phyloP scores from a whole-genome alignment of 2,329 filamentous ascomycete species.

The Aurifilum marmelostoma region DNA sequence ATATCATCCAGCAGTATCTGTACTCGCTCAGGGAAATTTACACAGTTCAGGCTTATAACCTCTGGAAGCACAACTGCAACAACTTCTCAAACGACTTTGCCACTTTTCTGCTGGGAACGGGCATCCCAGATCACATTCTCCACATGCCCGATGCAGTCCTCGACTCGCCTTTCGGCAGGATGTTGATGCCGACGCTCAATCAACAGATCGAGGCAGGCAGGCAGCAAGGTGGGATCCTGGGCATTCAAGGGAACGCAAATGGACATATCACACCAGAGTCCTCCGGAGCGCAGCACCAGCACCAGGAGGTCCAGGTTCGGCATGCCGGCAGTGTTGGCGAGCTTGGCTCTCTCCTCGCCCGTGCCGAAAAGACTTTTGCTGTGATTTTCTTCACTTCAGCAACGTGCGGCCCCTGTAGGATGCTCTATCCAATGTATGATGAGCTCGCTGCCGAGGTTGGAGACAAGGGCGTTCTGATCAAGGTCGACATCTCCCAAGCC shows the following conservation, averaged over 20 bases:
- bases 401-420: slow-evolving; percentile 82
- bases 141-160: slow-evolving; percentile 85
- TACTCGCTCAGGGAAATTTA: slow-evolving; percentile 83
- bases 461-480: slow-evolving; percentile 72
- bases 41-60: slow-evolving; percentile 81
- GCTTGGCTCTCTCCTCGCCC: slow-evolving; percentile 62
- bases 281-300: slow-evolving; percentile 31
- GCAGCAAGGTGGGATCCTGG: slow-evolving; percentile 52
- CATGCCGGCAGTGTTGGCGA: slow-evolving; percentile 62
- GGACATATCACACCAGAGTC: slow-evolving; percentile 31
- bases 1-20: slow-evolving; percentile 84
- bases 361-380: slow-evolving; percentile 69
- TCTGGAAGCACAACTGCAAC: slow-evolving; percentile 94
- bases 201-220: slow-evolving; percentile 55
- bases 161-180: slow-evolving; percentile 83
- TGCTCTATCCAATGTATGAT: slow-evolving; percentile 81
- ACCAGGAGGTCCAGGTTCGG: slow-evolving; percentile 56
- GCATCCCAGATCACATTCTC: slow-evolving; percentile 85
- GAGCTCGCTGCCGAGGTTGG: slow-evolving; percentile 75
- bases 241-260: slow-evolving; percentile 49
- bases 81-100: slow-evolving; percentile 94
- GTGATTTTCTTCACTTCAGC: slow-evolving; percentile 92
- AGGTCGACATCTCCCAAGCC: slow-evolving; percentile 75
- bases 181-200: slow-evolving; percentile 74
- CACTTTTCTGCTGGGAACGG: slow-evolving; percentile 85